Base-by-base conservation (phyloP, 1,139 yeast species). In the Tardiomyces blankii region DNA sequence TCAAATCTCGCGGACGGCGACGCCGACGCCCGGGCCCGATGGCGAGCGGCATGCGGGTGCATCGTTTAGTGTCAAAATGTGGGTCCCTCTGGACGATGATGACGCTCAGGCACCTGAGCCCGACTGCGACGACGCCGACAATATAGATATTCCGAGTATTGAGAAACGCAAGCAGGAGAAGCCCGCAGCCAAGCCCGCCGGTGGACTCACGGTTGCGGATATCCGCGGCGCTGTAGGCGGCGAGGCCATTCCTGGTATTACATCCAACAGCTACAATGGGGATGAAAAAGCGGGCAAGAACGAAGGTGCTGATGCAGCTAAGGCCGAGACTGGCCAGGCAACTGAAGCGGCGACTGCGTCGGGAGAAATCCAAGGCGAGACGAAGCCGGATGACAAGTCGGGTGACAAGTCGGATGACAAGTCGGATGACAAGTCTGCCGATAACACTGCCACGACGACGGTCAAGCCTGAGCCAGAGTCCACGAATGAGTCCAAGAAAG, bases 211-310 rank as follows among this genome's bases (percentile, higher is more conserved):
- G 3, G 77, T 72, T 44, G 78, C 74, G 11, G 83, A 77, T 54
- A 78, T 78, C 41, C 70, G 82, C 56, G 82, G 82, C 21, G 84
- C 84, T 11, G 82, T 78, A 8, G 82, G 80, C 13, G 73, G 74
- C 38, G 80, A 72, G 43, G 64, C 74, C 1, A 72, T 74, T 48
- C 74, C 78, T 1, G 78, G 79, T 3, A 64, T 74, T 19, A 63
- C 69, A 30, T 47, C 51, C 39, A 16, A 9, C 39, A 35, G 18
- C 39, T 28, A 28, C 32, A 13, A 28, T 13, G 32, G 4, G 14
- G 14, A 28, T 4, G 25, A 21, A n/a, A n/a, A n/a, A n/a, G n/a
- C n/a, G n/a, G 9, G 28, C 28, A 11, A 25, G 11, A 11, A 25
- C 9, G 28, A 25, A 7, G 11, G 28, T 11, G 11, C 9, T 11